A percentile compares a stretch with the other conserved stretches of the same genome.
Evolutionary conservation across 2,329 filamentous ascomycete genomes (phyloP).

Genomic region (Seiridium unicorne): DNA sequence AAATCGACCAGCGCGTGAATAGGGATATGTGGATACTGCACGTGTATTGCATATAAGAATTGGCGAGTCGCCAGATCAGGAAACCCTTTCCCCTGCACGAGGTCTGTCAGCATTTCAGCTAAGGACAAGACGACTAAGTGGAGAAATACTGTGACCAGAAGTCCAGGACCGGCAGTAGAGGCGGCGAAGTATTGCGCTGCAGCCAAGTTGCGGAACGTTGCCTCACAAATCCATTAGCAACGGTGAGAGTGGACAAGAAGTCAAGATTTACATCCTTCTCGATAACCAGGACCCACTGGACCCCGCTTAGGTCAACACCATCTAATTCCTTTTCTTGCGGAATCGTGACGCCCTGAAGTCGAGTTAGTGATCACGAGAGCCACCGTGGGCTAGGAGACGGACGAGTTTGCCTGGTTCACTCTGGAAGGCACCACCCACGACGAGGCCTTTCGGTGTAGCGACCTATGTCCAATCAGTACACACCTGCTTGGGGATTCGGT

Average conservation of each 20-base stretch:
- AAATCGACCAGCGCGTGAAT: slow-evolving; percentile 69
- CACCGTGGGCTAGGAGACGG: not conserved
- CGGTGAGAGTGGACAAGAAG: not conserved
- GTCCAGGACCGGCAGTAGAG: slow-evolving; percentile 50
- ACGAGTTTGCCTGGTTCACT: slow-evolving; percentile 29
- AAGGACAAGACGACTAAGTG: not conserved
- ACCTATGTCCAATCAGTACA: slow-evolving; percentile 41
- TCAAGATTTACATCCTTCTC: slow-evolving; percentile 67
- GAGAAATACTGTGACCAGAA: slow-evolving; percentile 62
- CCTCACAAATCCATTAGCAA: slow-evolving; percentile 44
- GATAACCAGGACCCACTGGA: slow-evolving; percentile 68
- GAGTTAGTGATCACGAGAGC: not conserved
- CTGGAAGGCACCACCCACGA: slow-evolving; percentile 48
- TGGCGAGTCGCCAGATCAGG: slow-evolving; percentile 70
- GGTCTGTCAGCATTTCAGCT: not conserved
- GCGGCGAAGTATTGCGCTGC: slow-evolving; percentile 53
- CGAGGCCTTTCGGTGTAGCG: slow-evolving; percentile 70
- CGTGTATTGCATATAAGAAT: slow-evolving; percentile 57
- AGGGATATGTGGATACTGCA: slow-evolving; percentile 45
- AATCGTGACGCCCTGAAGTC: slow-evolving; percentile 56
- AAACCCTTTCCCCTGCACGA: slow-evolving; percentile 71
- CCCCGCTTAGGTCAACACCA: slow-evolving; percentile 43
- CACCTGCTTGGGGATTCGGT: not conserved
- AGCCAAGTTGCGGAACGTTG: slow-evolving; percentile 70
- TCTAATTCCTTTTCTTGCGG: slow-evolving; percentile 51